Conservation (phyloP, 2,329 filamentous ascomycete species). For the Ilyonectria robusta region DNA sequence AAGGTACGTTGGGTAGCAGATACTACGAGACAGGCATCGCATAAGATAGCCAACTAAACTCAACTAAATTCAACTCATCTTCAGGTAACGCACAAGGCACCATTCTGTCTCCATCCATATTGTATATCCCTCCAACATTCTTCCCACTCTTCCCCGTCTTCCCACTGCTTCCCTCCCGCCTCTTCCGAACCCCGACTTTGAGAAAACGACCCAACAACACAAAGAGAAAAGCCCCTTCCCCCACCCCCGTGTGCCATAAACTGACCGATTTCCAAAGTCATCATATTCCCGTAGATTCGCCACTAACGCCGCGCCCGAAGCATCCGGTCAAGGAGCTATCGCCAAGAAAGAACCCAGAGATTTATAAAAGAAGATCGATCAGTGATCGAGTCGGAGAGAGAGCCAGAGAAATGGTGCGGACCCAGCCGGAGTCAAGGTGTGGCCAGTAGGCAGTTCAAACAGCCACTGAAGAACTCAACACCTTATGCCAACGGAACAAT, state of each 20-base stretch:
- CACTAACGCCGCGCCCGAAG: constrained; percentile 48
- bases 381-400: constrained; percentile 21
- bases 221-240: constrained; percentile 30
- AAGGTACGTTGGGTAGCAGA: constrained; percentile 17
- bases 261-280: constrained; percentile 39
- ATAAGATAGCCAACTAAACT: constrained; percentile 27
- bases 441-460: not conserved
- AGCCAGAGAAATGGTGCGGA: not conserved
- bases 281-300: constrained; percentile 43
- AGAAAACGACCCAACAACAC: constrained; percentile 23
- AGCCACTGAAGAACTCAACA: not conserved
- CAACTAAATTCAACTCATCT: constrained; percentile 9
- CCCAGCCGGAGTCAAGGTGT: not conserved
- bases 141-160: constrained; percentile 14
- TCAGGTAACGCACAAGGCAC: constrained; percentile 5
- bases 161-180: not conserved
- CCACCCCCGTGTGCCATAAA: constrained; percentile 37
- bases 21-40: constrained; percentile 21
- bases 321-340: constrained; percentile 44
- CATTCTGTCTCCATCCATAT: constrained; percentile 2
- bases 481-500: not conserved
- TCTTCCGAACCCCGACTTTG: constrained; percentile 2
- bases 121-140: constrained; percentile 9
- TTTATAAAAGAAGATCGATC: constrained; percentile 41
- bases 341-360: constrained; percentile 42